Base-by-base conservation (phyloP, 2,329 filamentous ascomycete genomes). In the Drechslera avenae region DNA sequence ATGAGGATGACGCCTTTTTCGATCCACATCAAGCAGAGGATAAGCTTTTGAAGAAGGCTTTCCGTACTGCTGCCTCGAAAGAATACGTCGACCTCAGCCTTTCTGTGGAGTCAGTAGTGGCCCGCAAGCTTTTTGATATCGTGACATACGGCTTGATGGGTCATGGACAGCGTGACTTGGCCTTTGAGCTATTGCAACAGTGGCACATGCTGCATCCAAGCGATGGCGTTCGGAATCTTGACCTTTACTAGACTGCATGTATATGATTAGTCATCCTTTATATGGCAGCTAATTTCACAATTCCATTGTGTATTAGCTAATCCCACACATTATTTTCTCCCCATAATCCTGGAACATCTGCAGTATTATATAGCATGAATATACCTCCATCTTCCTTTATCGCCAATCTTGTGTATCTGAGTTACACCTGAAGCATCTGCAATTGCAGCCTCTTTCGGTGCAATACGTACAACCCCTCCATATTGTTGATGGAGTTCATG, bases 341-440 rank as follows among this genome's bases (percentile, higher is more conserved):
- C 23, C 23, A 28, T 7, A 28, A 4, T 28, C 19, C 7, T 21
- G 19, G 19, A 28, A 28, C 9, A 10, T 9, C 26, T 28, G 26
- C 4, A 23, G 4, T 4, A 4, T 28, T 28, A 10, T 13, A 3
- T 10, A 12, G 12, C 9, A 10, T 28, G 26, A 28, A 13, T 12
- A 28, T 10, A 28, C 4, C 9, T 28, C 3, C 4, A 17, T 2
- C 8, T 3, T 13, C 26, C 2, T 13, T 37, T 4, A n/a, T 37
- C 3, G n/a, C 75, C 75, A 4, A 75, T 69, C 33, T 62, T 64
- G 39, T 71, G 67, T 14, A 71, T 69, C 18, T 66, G 57, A 18
- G 56, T 52, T 13, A 62, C 59, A 16, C 56, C 66, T 34, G 47
- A 30, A 6, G 59, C 36, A 18, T 66, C 63, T 9, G 60, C 42